Conservation (phyloP, 2,329 filamentous ascomycete genomes). For the Cladosporium sphaerospermum region DNA sequence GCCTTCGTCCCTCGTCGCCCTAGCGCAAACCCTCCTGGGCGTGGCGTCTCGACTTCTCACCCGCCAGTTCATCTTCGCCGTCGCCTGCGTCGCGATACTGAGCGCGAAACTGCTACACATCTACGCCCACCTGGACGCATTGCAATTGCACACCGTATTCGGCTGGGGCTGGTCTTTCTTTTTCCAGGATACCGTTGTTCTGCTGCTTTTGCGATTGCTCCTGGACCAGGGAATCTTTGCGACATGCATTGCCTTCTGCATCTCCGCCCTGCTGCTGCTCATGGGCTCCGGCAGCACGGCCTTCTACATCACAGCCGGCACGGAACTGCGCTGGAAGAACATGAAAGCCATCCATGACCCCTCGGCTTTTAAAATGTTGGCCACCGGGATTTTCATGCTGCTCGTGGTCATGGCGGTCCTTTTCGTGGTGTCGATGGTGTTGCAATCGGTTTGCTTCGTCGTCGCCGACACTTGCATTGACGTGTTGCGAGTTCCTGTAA, state of each 20-base stretch:
- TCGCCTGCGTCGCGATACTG: conserved; percentile 1
- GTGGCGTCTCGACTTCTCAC: conserved; percentile 10
- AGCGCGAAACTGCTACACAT: conserved; percentile 8
- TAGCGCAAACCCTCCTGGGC: conserved; percentile 10
- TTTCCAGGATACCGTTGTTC: conserved; percentile 8
- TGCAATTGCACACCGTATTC: conserved; percentile 5
- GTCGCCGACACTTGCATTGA: conserved; percentile 7
- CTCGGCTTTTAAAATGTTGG: conserved; percentile 10
- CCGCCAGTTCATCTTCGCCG: conserved; percentile 9
- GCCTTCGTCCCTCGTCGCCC: conserved; percentile 5
- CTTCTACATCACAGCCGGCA: conserved; percentile 6
- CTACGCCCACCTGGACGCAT: conserved; percentile 7
- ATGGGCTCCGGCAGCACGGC: conserved; percentile 10
- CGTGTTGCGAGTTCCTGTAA: conserved; percentile 1
- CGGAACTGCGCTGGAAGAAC: conserved; percentile 10
- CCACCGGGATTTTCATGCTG: conserved; percentile 9
- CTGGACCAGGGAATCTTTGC: conserved; percentile 2
- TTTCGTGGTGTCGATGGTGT: conserved; percentile 4
- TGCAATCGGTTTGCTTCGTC: conserved; percentile 4
- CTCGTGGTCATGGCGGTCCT: conserved; percentile 8
- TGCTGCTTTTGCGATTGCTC: conserved; percentile 2
- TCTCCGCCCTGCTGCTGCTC: conserved; percentile 7
- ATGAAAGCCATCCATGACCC: conserved; percentile 12
- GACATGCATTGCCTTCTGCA: neutral
- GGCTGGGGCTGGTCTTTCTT: conserved; percentile 11